These are phyloP conservation scores for Thelonectria discophora DNA, from an alignment of 2,329 filamentous ascomycete species.

Conservation along the genomic window DNA sequence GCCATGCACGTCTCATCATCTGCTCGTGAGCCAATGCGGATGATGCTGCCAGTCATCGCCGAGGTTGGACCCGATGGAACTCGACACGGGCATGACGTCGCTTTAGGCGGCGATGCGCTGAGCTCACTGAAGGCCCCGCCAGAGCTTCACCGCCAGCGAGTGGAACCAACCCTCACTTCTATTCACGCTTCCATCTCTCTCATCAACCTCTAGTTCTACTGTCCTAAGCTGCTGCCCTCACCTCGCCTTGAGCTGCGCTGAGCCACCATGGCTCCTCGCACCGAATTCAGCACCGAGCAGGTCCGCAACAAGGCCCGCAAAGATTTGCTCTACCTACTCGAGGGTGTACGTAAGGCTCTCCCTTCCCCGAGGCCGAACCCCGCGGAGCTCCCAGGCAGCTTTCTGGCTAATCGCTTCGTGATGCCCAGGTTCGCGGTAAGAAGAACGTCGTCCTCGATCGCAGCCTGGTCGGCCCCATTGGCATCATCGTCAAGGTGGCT, in stretches of 20 bases:
- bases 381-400: slow-evolving; percentile 28
- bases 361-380: slow-evolving; percentile 33
- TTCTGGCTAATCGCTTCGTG: slow-evolving; percentile 24
- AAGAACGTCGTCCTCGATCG: slow-evolving; percentile 97
- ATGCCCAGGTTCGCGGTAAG: slow-evolving; percentile 87
- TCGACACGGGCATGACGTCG: slow-evolving; percentile 16
- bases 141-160: slow-evolving; percentile 29
- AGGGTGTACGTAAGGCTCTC: slow-evolving; percentile 78
- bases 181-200: neutral
- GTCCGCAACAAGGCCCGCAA: slow-evolving; percentile 85
- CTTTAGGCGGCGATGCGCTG: slow-evolving; percentile 17
- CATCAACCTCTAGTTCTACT: slow-evolving; percentile 21
- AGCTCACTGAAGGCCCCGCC: slow-evolving; percentile 21
- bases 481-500: slow-evolving; percentile 93
- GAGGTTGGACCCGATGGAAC: neutral
- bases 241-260: slow-evolving; percentile 46
- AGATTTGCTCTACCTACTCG: slow-evolving; percentile 88
- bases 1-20: neutral
- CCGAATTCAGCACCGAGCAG: slow-evolving; percentile 77
- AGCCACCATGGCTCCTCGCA: slow-evolving; percentile 74
- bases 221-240: slow-evolving; percentile 15
- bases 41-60: neutral
- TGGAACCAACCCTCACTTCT: slow-evolving; percentile 12
- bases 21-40: neutral
- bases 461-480: slow-evolving; percentile 86